phyloP scores from a whole-genome alignment of 2,329 filamentous ascomycete species.

The Apiospora aurea region DNA sequence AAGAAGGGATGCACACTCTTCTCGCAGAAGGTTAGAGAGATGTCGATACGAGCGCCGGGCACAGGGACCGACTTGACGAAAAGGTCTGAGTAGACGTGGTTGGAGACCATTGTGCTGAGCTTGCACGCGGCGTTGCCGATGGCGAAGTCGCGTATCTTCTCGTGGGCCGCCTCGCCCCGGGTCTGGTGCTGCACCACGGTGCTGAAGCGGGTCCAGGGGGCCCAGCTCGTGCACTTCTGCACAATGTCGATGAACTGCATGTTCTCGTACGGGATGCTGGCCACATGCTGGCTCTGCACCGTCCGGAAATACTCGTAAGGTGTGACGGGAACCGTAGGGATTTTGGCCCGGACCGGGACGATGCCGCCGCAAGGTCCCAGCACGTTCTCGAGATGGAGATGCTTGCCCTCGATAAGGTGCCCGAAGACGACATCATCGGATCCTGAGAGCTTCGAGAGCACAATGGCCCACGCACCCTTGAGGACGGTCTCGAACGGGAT shows the following conservation, averaged over 20 bases:
- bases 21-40: slow-evolving; percentile 55
- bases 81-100: slow-evolving; percentile 53
- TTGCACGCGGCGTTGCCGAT: slow-evolving; percentile 55
- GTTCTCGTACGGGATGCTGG: slow-evolving; percentile 56
- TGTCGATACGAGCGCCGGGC: slow-evolving; percentile 45
- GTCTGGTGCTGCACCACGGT: slow-evolving; percentile 60
- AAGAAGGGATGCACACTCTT: slow-evolving; percentile 50
- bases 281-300: slow-evolving; percentile 57
- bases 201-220: slow-evolving; percentile 60
- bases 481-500: slow-evolving; percentile 60
- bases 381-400: slow-evolving; percentile 51
- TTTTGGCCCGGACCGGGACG: slow-evolving; percentile 56
- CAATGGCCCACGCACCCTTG: slow-evolving; percentile 65
- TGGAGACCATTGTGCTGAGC: slow-evolving; percentile 48
- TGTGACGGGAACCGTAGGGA: slow-evolving; percentile 52
- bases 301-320: slow-evolving; percentile 57
- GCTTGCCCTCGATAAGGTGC: slow-evolving; percentile 57
- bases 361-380: slow-evolving; percentile 56
- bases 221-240: slow-evolving; percentile 61
- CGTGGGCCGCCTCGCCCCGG: slow-evolving; percentile 42
- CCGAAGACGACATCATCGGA: slow-evolving; percentile 63
- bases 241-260: slow-evolving; percentile 60
- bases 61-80: slow-evolving; percentile 52
- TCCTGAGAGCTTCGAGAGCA: slow-evolving; percentile 58
- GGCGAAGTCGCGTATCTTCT: slow-evolving; percentile 49